Conservation (phyloP, 2,329 filamentous ascomycete species). For the Diaporthe capsici region DNA sequence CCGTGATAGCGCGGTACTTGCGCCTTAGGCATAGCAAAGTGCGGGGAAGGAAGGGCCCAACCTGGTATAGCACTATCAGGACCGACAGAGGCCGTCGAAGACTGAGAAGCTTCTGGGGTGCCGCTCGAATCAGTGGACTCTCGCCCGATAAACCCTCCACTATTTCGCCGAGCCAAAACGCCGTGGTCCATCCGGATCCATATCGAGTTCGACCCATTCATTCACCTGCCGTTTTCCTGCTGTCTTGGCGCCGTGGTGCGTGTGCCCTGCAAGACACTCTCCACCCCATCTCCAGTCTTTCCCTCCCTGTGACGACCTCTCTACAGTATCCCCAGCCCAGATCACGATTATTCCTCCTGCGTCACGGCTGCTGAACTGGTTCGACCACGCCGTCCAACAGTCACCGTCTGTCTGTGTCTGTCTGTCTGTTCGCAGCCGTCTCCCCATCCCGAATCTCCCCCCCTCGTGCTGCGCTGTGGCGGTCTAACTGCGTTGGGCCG, state of each 20-base stretch:
- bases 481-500: slow-evolving; percentile 29
- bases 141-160: slow-evolving; percentile 59
- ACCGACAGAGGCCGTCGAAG: neutral
- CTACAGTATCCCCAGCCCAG: slow-evolving; percentile 6
- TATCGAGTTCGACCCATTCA: slow-evolving; percentile 42
- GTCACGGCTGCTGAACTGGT: neutral
- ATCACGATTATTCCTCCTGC: slow-evolving; percentile 28
- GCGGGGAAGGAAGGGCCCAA: neutral
- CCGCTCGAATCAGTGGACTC: slow-evolving; percentile 43
- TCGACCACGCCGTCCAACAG: neutral
- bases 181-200: slow-evolving; percentile 61
- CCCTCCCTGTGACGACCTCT: slow-evolving; percentile 38
- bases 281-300: slow-evolving; percentile 44
- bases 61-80: slow-evolving; percentile 26
- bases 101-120: slow-evolving; percentile 27
- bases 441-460: neutral
- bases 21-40: too few relatives aligned
- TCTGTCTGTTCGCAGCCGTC: neutral
- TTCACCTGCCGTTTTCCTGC: slow-evolving; percentile 40
- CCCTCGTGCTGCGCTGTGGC: neutral
- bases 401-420: neutral
- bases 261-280: slow-evolving; percentile 30
- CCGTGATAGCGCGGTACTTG: slow-evolving; percentile 37
- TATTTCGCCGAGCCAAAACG: slow-evolving; percentile 71
- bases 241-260: slow-evolving; percentile 30